Evolutionary conservation across 1,284 basidiomycete species (phyloP), one percentile per base, ranked within the genome.

Genomic region (Trichosporon faecale): DNA sequence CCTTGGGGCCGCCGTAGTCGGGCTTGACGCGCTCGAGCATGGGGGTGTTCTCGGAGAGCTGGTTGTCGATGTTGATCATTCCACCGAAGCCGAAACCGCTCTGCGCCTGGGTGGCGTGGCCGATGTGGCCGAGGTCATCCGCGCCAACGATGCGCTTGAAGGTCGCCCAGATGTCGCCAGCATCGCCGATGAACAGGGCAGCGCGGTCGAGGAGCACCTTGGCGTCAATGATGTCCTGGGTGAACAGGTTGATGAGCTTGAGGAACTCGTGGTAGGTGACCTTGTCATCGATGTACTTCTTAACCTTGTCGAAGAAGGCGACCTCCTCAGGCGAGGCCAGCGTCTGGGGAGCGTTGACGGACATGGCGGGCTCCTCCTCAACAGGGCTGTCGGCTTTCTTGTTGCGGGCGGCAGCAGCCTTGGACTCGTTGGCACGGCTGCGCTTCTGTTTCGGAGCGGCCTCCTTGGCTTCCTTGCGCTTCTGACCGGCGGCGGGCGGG

Each of bases 261-360:
- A 99, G 86, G 85, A 99, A 98, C 84, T 98, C 96, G 81, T 95
- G 92, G 85, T 97, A 98, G 3, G 91, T 91, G 67, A 94, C 90
- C 49, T 93, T 90, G 79, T 91, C 93, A 76, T 95, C 81, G 71
- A 98, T 87, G 61, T 89, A 88, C 71, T 91, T 91, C 82, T 94
- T 95, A 76, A 94, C 92, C 66, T 92, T 89, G 79, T 98, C 95
- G 78, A 98, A 98, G 87, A 98, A 98, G 14, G 91, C 86, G 27
- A 96, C 88, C 78, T 97, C 95, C 74, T 94, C 92, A n/a, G 90
- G 88, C 2, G 90, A 87, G 1, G 88, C 87, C 70, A 85, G 85
- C 3, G 86, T 82, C 70, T 84, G 85, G 27, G 73, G 76, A 37
- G 69, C 52, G 21, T 68, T 68, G 25, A 76, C 40, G 21, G 69